Percentiles rank a stretch among this genome's conserved stretches.
Evolutionary conservation across 1,284 basidiomycete genomes (phyloP).

Genomic region (Porogramme epimiltina): DNA sequence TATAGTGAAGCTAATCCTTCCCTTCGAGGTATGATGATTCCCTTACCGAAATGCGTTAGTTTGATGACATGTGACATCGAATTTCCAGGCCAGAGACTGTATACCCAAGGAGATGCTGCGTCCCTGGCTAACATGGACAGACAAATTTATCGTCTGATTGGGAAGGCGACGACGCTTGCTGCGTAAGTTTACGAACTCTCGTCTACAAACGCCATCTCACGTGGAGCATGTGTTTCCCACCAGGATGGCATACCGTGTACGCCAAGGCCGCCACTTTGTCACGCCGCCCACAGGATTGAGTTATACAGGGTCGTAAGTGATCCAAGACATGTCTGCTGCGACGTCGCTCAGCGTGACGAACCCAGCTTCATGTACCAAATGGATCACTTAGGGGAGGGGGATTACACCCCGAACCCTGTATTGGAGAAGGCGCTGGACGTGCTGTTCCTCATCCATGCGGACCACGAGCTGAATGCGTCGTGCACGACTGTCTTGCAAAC

Average conservation of each 20-base stretch:
- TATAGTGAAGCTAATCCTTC: slow-evolving; percentile 83
- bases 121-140: slow-evolving; percentile 84
- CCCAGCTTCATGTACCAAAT: slow-evolving; percentile 88
- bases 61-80: background rate
- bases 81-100: slow-evolving; percentile 72
- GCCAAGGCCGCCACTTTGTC: slow-evolving; percentile 88
- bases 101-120: slow-evolving; percentile 63
- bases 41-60: no score
- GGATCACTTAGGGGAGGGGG: slow-evolving; percentile 73
- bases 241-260: slow-evolving; percentile 87
- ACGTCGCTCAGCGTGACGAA: no score
- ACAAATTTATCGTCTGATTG: slow-evolving; percentile 86
- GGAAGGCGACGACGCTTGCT: slow-evolving; percentile 85
- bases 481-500: slow-evolving; percentile 85
- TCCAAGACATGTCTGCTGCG: no score
- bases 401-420: slow-evolving; percentile 80
- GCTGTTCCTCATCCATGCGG: slow-evolving; percentile 85
- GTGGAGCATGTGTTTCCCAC: background rate
- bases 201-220: background rate
- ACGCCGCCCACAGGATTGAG: slow-evolving; percentile 78
- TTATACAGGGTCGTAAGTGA: slow-evolving; percentile 80
- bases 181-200: slow-evolving; percentile 51
- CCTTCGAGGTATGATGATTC: slow-evolving; percentile 54
- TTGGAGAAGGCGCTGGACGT: slow-evolving; percentile 84
- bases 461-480: slow-evolving; percentile 86